phyloP scores from a whole-genome alignment of 202 grass and related monocot species.

The Panicum virgatum region DNA sequence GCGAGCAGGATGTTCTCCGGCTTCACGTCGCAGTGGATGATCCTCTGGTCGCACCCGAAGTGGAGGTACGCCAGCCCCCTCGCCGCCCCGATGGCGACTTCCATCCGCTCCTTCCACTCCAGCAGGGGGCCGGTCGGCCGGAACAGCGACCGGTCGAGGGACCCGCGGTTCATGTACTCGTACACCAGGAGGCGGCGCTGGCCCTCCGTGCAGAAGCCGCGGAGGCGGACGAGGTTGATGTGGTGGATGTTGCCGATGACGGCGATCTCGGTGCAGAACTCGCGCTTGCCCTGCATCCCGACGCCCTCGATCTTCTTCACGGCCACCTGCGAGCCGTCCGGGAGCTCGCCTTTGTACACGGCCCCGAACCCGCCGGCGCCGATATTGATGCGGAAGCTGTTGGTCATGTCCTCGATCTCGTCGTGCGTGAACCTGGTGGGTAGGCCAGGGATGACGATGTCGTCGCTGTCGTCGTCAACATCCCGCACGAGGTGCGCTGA shows the following conservation, averaged over 20 bases:
- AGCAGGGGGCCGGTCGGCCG: slow-evolving; percentile 28
- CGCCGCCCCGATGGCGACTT: slow-evolving; percentile 71
- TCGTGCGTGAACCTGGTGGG: slow-evolving; percentile 69
- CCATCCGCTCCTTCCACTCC: slow-evolving; percentile 74
- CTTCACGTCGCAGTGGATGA: slow-evolving; percentile 96
- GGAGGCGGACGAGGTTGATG: slow-evolving; percentile 83
- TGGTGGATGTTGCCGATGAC: slow-evolving; percentile 97
- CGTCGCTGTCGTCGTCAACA: slow-evolving; percentile 37
- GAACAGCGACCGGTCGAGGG: slow-evolving; percentile 78
- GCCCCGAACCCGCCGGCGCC: slow-evolving; percentile 81
- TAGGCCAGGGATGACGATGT: slow-evolving; percentile 68
- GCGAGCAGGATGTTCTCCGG: slow-evolving; percentile 94
- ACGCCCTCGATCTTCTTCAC: slow-evolving; percentile 87
- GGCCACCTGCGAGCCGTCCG: slow-evolving; percentile 59
- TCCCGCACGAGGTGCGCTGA: slow-evolving; percentile 45
- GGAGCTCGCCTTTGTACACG: slow-evolving; percentile 83
- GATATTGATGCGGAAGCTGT: slow-evolving; percentile 66
- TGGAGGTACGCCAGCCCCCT: slow-evolving; percentile 93
- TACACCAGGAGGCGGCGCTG: slow-evolving; percentile 72
- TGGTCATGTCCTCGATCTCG: slow-evolving; percentile 73
- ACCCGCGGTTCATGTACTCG: slow-evolving; percentile 85
- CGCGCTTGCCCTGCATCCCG: slow-evolving; percentile 74
- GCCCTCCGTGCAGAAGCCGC: slow-evolving; percentile 75
- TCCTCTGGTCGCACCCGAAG: slow-evolving; percentile 72
- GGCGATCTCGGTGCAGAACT: slow-evolving; percentile 94